Base-by-base conservation (phyloP, 2,329 filamentous ascomycete species). In the Aspergillus glaucus region DNA sequence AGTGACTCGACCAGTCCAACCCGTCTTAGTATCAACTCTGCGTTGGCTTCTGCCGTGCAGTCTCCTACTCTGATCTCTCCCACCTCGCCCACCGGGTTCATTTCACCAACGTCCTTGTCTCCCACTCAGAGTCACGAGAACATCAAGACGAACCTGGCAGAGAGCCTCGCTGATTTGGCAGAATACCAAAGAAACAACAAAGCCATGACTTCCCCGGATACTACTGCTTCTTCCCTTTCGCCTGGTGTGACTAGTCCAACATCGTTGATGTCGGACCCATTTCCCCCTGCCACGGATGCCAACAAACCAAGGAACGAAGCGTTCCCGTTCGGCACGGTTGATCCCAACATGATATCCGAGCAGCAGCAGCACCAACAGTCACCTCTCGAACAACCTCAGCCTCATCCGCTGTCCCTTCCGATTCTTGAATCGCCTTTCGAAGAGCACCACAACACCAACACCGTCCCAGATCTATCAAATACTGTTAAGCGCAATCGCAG, bases 271-370 rank as follows among this genome's bases (percentile, higher is more conserved):
- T 86, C 89, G 1, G 85, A 93, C 46, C 79, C 82, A 1, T 93
- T 91, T 63, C 74, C 79, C 49, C 73, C 76, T 21, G 76, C 73
- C 7, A 74, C 69, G 40, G 62, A 69, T 49, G 82, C 85, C 55
- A 85, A 86, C 59, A 79, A 88, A 48, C 88, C 87, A n/a, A 79
- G 89, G 61, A 93, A 88, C 65, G 89, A 94, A 67, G 95, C 89
- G 0, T 90, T 95, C 54, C 88, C 90, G 1, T 82, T 85, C 41
- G 73, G 88, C 39, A 57, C 62, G 42, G 55, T 69, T 28, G 75
- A 84, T 55, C 75, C 79, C 26, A 62, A 54, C 15, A 75, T 22
- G 68, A 75, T 40, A 43, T 71, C 73, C 1, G 73, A 75, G 43
- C 24, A 34, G 17, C 24, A 19, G 17, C 37, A 40, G 4, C 37